Base-by-base conservation (phyloP, 441 rosid genomes). In the Euphorbia corollata region DNA sequence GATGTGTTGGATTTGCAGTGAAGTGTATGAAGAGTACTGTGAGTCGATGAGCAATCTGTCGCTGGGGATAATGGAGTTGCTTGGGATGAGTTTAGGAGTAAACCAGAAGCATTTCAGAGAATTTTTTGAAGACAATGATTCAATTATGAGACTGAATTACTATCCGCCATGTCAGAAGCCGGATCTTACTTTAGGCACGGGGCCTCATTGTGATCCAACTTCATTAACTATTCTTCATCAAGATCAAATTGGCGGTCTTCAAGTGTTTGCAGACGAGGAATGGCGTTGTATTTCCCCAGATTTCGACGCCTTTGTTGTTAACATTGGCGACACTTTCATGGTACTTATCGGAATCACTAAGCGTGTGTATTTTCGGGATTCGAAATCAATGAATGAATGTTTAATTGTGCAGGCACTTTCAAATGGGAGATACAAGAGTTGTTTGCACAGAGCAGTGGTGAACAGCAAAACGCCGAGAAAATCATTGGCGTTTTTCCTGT, bases 151-250 rank as follows among this genome's bases (percentile, higher is more conserved):
- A 78, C 82, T 94, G 0, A 94, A 94, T 72, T 89, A 89, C 79
- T 94, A 94, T 71, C 99, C 99, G 1, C 91, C 91, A 23, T 94
- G 99, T 80, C 91, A 85, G 71, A 94, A 89, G 75, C 98, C 98
- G 38, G 99, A 94, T 62, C 90, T 83, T 51, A 87, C 97, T 27
- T 73, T 94, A 43, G 99, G 99, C 71, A 94, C 99, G 7, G 99
- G 99, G 6, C 99, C 99, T 78, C 99, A 94, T 73, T 91, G 97
- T 50, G 99, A 94, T 77, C 99, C 99, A 32, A 91, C 99, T 15
- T 94, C 99, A 63, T 78, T 94, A 71, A 94, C 99, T 65, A 94
- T 94, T 62, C 97, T 94, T 56, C 99, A 94, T 76, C 99, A 94
- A 71, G 99, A 86, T 73, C 86, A 81, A 73, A 94, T 94, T 22